phyloP scores from a whole-genome alignment of 2,329 filamentous ascomycete genomes.

The Xylariaceae sp. region DNA sequence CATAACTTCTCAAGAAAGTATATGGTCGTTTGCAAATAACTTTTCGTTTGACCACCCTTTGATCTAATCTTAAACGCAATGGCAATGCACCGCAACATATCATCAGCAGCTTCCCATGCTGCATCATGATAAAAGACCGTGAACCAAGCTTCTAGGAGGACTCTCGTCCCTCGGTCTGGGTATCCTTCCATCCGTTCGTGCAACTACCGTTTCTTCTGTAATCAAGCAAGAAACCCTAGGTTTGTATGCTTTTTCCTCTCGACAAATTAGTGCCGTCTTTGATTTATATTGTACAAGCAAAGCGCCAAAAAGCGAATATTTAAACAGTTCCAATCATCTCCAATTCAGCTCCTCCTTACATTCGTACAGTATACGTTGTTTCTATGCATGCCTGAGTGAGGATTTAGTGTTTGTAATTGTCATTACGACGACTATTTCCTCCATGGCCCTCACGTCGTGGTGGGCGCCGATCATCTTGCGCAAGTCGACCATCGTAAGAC shows the following conservation, averaged over 20 bases:
- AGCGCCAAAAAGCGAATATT: background rate
- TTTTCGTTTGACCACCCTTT: slow-evolving; percentile 6
- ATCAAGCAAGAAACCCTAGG: background rate
- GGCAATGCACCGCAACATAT: background rate
- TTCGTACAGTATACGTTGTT: background rate
- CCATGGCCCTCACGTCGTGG: slow-evolving; percentile 29
- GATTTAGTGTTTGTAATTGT: slow-evolving; percentile 14
- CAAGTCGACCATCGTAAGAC: slow-evolving; percentile 34
- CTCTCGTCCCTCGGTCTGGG: background rate
- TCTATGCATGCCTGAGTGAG: background rate
- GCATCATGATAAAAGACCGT: background rate
- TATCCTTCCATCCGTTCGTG: slow-evolving; percentile 10
- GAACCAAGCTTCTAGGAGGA: background rate
- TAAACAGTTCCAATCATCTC: background rate
- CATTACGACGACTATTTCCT: slow-evolving; percentile 14
- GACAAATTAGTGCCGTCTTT: background rate
- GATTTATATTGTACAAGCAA: slow-evolving; percentile 13
- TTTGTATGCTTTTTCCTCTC: background rate
- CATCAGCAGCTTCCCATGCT: background rate
- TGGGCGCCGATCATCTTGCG: slow-evolving; percentile 26
- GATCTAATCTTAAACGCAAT: slow-evolving; percentile 6
- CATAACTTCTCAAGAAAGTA: no score
- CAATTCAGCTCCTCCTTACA: background rate
- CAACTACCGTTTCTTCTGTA: background rate
- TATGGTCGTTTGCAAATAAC: background rate